Percentiles rank a stretch among this genome's conserved stretches.
Conservation (phyloP, 208 protist species). For the Dictyostelium gargantuum region DNA sequence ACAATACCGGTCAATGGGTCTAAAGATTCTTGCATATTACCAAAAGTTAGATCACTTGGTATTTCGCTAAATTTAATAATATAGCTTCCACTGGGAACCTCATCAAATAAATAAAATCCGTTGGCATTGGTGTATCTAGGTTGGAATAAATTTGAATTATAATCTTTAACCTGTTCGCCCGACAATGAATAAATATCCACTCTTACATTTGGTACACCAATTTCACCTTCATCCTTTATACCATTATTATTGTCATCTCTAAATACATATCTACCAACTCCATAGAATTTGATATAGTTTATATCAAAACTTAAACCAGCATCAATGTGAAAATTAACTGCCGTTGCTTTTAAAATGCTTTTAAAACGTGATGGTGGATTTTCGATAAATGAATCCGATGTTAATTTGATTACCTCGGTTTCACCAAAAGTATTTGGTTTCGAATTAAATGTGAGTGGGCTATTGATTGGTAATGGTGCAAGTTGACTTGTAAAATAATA, state of each 20-base stretch:
- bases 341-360: neutral
- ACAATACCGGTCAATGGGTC: neutral
- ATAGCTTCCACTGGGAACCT: neutral
- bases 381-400: neutral
- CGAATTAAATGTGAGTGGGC: neutral
- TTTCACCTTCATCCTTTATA: neutral
- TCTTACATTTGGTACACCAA: neutral
- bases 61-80: neutral
- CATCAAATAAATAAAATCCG: neutral
- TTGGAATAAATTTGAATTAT: neutral
- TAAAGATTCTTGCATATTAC: neutral
- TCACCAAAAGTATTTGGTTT: neutral
- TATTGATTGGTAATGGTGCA: neutral
- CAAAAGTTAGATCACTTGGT: neutral
- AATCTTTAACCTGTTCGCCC: neutral
- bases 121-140: neutral
- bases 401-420: neutral
- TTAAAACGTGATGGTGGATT: neutral
- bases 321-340: neutral
- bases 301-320: neutral
- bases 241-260: conserved; percentile 1
- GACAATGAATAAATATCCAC: neutral
- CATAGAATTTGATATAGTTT: neutral
- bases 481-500: neutral
- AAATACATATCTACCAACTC: neutral